Evolutionary conservation across 2,329 filamentous ascomycete species (phyloP).

Genomic region (Helotiales sp.): DNA sequence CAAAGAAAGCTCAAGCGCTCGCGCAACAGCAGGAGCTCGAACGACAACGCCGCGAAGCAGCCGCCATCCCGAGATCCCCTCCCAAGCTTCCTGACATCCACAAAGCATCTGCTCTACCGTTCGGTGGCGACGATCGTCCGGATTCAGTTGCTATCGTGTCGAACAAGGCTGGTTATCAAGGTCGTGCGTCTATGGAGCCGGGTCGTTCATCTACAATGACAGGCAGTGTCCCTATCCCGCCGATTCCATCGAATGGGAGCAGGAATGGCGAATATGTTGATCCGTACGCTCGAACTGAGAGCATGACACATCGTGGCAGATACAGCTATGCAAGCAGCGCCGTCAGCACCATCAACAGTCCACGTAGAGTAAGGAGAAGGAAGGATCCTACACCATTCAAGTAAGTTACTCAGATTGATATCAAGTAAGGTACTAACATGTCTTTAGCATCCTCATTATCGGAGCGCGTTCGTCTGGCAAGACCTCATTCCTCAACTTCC

Average conservation of each 20-base stretch:
- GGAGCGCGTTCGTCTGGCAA: conserved; percentile 88
- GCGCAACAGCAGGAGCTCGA: conserved; percentile 50
- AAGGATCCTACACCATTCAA: conserved; percentile 99
- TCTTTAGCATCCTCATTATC: conserved; percentile 77
- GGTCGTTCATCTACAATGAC: conserved; percentile 34
- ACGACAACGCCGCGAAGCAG: conserved; percentile 54
- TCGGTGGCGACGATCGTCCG: conserved; percentile 62
- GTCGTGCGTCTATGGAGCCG: conserved; percentile 55
- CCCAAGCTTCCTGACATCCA: conserved; percentile 55
- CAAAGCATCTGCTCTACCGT: conserved; percentile 38
- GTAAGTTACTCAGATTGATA: conserved; percentile 55
- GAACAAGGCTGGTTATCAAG: conserved; percentile 41
- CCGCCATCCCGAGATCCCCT: conserved; percentile 56
- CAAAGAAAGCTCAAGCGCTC: conserved; percentile 57
- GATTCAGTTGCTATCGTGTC: conserved; percentile 63
- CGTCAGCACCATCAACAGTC: conserved; percentile 88
- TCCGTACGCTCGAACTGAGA: conserved; percentile 81
- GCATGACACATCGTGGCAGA: conserved; percentile 94
- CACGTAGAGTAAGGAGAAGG: conserved; percentile 84
- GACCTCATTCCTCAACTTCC: conserved; percentile 94
- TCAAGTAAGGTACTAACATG: conserved; percentile 15
- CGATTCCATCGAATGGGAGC: conserved; percentile 46
- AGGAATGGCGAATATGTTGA: conserved; percentile 59
- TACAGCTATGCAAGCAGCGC: conserved; percentile 96
- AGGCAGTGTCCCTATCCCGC: conserved; percentile 50